phyloP scores from a whole-genome alignment of 2,329 filamentous ascomycete genomes.

The Exophiala sp. region DNA sequence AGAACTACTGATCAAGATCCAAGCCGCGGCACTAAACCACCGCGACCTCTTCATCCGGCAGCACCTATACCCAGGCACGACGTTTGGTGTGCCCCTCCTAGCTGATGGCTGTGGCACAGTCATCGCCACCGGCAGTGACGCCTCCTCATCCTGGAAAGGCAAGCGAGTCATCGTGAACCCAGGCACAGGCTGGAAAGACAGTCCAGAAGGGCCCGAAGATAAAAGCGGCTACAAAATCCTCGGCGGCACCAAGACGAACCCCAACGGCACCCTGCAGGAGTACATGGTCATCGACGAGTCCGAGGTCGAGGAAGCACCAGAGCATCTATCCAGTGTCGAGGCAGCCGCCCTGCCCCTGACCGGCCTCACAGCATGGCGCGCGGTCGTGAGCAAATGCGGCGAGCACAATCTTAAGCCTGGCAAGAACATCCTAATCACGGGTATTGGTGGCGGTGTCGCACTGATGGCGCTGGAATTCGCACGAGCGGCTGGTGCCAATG shows the following conservation, averaged over 20 bases:
- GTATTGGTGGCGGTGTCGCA: slow-evolving; percentile 89
- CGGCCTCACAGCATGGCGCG: slow-evolving; percentile 84
- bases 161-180: slow-evolving; percentile 77
- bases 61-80: slow-evolving; percentile 81
- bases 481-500: slow-evolving; percentile 67
- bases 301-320: slow-evolving; percentile 74
- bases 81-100: slow-evolving; percentile 73
- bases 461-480: slow-evolving; percentile 78
- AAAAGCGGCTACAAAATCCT: slow-evolving; percentile 57
- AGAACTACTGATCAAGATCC: slow-evolving; percentile 72
- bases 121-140: slow-evolving; percentile 56
- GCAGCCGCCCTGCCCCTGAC: slow-evolving; percentile 81
- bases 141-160: slow-evolving; percentile 56
- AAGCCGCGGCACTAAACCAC: slow-evolving; percentile 84
- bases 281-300: slow-evolving; percentile 64
- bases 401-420: slow-evolving; percentile 48
- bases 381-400: slow-evolving; percentile 70
- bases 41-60: slow-evolving; percentile 92
- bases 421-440: slow-evolving; percentile 77
- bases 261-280: slow-evolving; percentile 71
- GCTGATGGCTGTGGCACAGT: slow-evolving; percentile 80
- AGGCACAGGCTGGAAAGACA: slow-evolving; percentile 70
- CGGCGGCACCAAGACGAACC: slow-evolving; percentile 64
- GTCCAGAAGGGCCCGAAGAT: slow-evolving; percentile 70
- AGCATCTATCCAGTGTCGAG: slow-evolving; percentile 68